Evolutionary conservation across 2,329 filamentous ascomycete genomes (phyloP).

Genomic region (Aureobasidium vineae): DNA sequence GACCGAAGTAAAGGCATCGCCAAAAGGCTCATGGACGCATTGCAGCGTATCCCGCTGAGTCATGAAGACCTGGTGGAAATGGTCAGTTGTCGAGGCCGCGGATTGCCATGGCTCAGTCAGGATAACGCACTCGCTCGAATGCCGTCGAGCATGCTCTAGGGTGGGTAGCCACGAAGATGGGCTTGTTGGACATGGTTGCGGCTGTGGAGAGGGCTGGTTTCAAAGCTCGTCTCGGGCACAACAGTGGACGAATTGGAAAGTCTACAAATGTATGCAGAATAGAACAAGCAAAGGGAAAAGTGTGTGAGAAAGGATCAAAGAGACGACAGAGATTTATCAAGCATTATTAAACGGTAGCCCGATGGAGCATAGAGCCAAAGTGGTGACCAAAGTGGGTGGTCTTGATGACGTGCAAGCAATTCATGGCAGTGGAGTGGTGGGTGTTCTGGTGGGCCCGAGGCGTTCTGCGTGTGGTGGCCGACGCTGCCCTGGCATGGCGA

Average conservation of each 20-base stretch:
- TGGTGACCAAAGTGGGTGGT: slow-evolving; percentile 17
- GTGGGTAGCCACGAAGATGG: slow-evolving; percentile 91
- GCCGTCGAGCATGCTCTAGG: slow-evolving; percentile 94
- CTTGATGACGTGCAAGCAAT: slow-evolving; percentile 10
- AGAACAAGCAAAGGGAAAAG: slow-evolving; percentile 20
- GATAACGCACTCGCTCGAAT: slow-evolving; percentile 76
- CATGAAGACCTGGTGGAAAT: slow-evolving; percentile 79
- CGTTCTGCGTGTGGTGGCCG: slow-evolving; percentile 1
- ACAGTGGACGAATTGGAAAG: slow-evolving; percentile 19
- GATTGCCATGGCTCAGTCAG: neutral
- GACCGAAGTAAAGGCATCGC: slow-evolving; percentile 94
- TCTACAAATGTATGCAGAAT: slow-evolving; percentile 27
- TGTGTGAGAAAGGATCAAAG: neutral
- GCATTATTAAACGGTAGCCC: slow-evolving; percentile 19
- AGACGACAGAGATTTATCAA: slow-evolving; percentile 16
- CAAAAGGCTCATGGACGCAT: slow-evolving; percentile 93
- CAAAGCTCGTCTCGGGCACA: slow-evolving; percentile 1
- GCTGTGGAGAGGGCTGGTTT: slow-evolving; percentile 11
- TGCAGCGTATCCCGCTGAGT: slow-evolving; percentile 76
- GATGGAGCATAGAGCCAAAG: slow-evolving; percentile 18
- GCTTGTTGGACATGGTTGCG: slow-evolving; percentile 65
- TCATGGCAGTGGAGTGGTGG: slow-evolving; percentile 12
- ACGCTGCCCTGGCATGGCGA: slow-evolving; percentile 23
- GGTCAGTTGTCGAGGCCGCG: slow-evolving; percentile 5
- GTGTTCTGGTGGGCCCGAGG: slow-evolving; percentile 16